Evolutionary conservation across 805 yeast genomes (phyloP).

Genomic region (Candida suzukii): DNA sequence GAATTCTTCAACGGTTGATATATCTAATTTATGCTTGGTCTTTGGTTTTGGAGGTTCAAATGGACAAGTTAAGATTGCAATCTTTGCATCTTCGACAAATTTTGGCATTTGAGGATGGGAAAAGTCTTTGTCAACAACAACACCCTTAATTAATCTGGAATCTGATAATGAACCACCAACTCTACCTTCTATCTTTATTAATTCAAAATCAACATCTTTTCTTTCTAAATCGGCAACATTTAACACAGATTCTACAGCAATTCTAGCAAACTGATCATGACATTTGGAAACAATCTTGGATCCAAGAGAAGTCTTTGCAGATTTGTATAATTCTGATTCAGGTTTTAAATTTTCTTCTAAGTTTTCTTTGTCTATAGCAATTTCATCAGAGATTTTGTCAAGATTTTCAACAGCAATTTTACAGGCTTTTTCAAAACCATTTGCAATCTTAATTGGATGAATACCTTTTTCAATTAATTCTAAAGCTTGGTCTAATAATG

Average conservation of each 20-base stretch:
- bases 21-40: constrained; percentile 95
- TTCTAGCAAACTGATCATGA: constrained; percentile 88
- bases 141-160: constrained; percentile 82
- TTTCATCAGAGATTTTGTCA: constrained; percentile 50
- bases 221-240: constrained; percentile 88
- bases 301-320: constrained; percentile 92
- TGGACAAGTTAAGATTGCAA: constrained; percentile 96
- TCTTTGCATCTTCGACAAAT: constrained; percentile 65
- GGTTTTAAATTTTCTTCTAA: constrained; percentile 21
- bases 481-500: constrained; percentile 87
- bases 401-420: constrained; percentile 77
- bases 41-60: constrained; percentile 99
- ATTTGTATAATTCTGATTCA: constrained; percentile 64
- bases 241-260: constrained; percentile 95
- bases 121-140: constrained; percentile 90
- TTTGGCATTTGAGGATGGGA: constrained; percentile 99
- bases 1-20: constrained; percentile 90
- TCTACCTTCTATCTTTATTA: constrained; percentile 91
- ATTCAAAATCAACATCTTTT: constrained; percentile 94
- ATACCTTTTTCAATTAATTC: constrained; percentile 95
- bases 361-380: constrained; percentile 22
- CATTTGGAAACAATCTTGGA: constrained; percentile 92
- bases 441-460: constrained; percentile 94
- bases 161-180: constrained; percentile 92
- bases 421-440: constrained; percentile 96